phyloP scores from a whole-genome alignment of 1,284 basidiomycete species.

The Trichosporon coremiiforme region DNA sequence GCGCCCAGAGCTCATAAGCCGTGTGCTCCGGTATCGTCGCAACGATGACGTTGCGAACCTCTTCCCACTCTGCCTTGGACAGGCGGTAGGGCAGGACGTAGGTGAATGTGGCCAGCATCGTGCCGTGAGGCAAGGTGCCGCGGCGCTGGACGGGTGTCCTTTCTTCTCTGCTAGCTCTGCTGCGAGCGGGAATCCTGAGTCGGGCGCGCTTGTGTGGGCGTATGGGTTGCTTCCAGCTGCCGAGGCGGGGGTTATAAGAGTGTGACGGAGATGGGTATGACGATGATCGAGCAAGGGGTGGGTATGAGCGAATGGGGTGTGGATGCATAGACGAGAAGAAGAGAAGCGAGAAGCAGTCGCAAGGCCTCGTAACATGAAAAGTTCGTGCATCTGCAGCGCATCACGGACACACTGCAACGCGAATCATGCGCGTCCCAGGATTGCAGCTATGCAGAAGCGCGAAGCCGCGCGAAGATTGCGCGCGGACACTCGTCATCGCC shows the following conservation, averaged over 20 bases:
- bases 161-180: background rate
- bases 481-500: constrained; percentile 11
- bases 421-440: no score
- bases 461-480: background rate
- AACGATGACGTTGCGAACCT: background rate
- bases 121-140: background rate
- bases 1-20: background rate
- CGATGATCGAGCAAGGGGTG: no score
- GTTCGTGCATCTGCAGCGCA: no score
- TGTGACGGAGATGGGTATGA: no score
- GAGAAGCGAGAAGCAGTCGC: no score
- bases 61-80: background rate
- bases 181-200: background rate
- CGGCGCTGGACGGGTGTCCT: background rate
- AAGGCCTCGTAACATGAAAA: no score
- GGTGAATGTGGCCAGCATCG: constrained; percentile 11
- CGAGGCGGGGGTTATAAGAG: background rate
- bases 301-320: no score
- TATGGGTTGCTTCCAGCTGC: background rate
- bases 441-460: no score
- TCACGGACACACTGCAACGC: no score
- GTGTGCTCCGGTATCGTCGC: background rate
- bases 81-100: background rate
- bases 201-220: background rate
- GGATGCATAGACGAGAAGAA: no score